Percentiles rank a stretch among this genome's conserved stretches.
Evolutionary conservation across 2,329 filamentous ascomycete genomes (phyloP).

Genomic region (Arthrinium phaeospermum): DNA sequence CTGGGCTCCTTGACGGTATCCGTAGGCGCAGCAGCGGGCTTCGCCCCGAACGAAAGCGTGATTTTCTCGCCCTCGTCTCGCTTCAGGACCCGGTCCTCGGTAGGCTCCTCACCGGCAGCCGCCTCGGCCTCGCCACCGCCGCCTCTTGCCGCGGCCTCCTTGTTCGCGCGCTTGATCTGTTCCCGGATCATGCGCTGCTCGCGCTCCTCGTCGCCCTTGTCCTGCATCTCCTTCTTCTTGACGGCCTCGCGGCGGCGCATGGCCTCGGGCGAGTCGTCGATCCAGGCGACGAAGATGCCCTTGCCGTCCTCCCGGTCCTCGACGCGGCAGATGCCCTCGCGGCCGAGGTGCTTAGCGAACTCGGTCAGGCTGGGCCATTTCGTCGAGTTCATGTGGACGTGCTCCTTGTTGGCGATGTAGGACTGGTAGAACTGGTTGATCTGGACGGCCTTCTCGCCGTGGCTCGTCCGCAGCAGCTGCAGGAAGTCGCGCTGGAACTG

Average conservation of each 20-base stretch:
- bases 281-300: slow-evolving; percentile 85
- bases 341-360: slow-evolving; percentile 84
- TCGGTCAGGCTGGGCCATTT: slow-evolving; percentile 88
- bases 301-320: slow-evolving; percentile 78
- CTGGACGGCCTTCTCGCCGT: slow-evolving; percentile 88
- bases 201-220: slow-evolving; percentile 88
- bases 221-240: slow-evolving; percentile 81
- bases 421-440: slow-evolving; percentile 96
- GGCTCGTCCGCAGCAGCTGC: slow-evolving; percentile 76
- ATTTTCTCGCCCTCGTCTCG: slow-evolving; percentile 77
- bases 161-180: slow-evolving; percentile 80
- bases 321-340: slow-evolving; percentile 86
- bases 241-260: slow-evolving; percentile 81
- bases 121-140: slow-evolving; percentile 45
- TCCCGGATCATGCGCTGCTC: slow-evolving; percentile 83
- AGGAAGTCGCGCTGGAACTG: slow-evolving; percentile 85
- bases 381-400: slow-evolving; percentile 93
- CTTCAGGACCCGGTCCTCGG: slow-evolving; percentile 55
- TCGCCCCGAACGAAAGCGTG: slow-evolving; percentile 69
- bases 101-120: slow-evolving; percentile 43
- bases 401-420: slow-evolving; percentile 86
- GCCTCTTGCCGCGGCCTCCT: slow-evolving; percentile 50
- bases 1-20: slow-evolving; percentile 27
- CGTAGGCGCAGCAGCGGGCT: slow-evolving; percentile 36
- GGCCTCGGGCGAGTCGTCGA: slow-evolving; percentile 89